Base-by-base conservation (phyloP, 2,329 filamentous ascomycete species). In the Massarina eburnea region DNA sequence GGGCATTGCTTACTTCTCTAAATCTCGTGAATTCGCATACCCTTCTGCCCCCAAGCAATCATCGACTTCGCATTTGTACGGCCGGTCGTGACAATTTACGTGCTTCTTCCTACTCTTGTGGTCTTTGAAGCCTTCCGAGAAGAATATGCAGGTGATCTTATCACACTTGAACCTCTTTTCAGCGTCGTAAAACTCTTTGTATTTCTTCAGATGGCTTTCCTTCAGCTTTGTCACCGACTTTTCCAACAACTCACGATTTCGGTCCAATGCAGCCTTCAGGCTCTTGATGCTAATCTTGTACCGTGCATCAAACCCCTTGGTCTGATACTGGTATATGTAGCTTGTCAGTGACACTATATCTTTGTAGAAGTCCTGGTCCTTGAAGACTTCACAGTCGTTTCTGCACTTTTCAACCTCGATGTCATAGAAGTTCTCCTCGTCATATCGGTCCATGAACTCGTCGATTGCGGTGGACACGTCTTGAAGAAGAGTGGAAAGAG, bases 121-220 rank as follows among this genome's bases (percentile, higher is more conserved):
- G 8, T 55, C 60, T 6, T 56, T 54, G 54, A 75, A 76, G 0
- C 76, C 75, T 32, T 73, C 59, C 35, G 73, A 63, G 52, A 76
- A 78, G 57, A 67, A 74, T 9, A 57, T 59, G 54, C 75, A 77
- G 2, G 57, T 68, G 8, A 71, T 59, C n/a, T 63, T 67, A 2
- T 57, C 47, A 52, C 75, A 77, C 45, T 76, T 76, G 64, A 64
- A 77, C 8, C 62, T 36, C 8, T 64, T 66, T 17, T 53, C 51
- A 3, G 49, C 24, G 4, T 75, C 73, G 45, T 77, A 76, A 33
- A 65, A 68, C 10, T 57, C 38, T 3, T 39, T 15, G 30, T 61
- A 58, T 1, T 24, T 44, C 4, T 17, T 36, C 4, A 41, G 35
- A 9, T 63, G 52, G 0, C 2, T 3, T 6, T 32, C 18, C 14